Conservation (phyloP, 805 yeast genomes). For the Pichia ethanolica region DNA sequence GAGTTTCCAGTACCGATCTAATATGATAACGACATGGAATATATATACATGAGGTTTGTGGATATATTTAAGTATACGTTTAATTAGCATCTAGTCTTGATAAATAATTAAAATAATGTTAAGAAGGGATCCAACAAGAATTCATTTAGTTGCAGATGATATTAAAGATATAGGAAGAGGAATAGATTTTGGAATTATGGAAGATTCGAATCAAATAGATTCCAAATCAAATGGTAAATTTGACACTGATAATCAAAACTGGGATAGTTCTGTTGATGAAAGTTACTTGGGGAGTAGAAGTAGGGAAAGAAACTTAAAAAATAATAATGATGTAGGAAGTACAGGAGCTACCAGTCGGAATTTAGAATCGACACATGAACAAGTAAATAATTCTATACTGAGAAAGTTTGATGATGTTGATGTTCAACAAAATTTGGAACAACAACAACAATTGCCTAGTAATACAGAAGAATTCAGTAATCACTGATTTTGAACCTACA, state of each 20-base stretch:
- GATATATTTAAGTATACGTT: too few relatives aligned
- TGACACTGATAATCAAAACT: conserved; percentile 5
- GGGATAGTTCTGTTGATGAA: conserved; percentile 10
- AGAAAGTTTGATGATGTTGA: neutral
- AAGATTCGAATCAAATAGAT: conserved; percentile 5
- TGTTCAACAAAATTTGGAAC: neutral
- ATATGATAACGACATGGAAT: too few relatives aligned
- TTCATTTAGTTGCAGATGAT: conserved; percentile 63
- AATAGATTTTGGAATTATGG: conserved; percentile 5
- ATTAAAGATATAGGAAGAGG: conserved; percentile 32
- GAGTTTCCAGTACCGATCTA: too few relatives aligned
- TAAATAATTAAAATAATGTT: conserved; percentile 33
- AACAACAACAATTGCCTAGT: neutral
- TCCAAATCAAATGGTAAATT: conserved; percentile 8
- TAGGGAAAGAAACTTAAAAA: neutral
- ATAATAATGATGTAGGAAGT: neutral
- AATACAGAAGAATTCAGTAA: neutral
- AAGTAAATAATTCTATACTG: neutral
- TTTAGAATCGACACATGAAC: neutral
- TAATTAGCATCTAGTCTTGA: too few relatives aligned
- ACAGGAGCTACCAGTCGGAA: neutral
- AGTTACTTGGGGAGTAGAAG: conserved; percentile 7
- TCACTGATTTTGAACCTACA: neutral
- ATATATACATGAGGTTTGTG: too few relatives aligned
- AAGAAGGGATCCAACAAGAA: conserved; percentile 64